These are phyloP conservation scores for Metschnikowia kofuensis DNA, from an alignment of 805 yeast species.

Conservation along the genomic window DNA sequence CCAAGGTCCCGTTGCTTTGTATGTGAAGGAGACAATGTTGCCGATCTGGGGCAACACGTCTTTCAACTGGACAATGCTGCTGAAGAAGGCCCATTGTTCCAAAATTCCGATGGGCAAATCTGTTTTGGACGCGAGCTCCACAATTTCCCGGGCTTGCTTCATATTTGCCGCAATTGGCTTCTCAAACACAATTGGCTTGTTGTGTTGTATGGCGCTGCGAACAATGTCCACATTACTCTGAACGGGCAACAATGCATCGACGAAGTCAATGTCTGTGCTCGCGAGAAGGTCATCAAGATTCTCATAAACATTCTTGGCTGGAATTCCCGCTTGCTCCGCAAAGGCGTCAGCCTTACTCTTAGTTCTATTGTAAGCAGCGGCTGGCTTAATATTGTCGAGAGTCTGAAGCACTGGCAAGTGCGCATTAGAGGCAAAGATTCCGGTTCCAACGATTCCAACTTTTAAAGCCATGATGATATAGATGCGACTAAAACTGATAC, in stretches of 20 bases:
- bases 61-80: conserved; percentile 53
- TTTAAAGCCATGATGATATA: conserved; percentile 32
- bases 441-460: conserved; percentile 75
- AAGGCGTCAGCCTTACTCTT: conserved; percentile 77
- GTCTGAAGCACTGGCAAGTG: conserved; percentile 74
- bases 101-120: conserved; percentile 70
- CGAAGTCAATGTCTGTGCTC: conserved; percentile 66
- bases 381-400: conserved; percentile 51
- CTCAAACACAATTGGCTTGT: conserved; percentile 80
- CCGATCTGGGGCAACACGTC: conserved; percentile 70
- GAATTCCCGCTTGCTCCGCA: conserved; percentile 60
- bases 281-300: conserved; percentile 60
- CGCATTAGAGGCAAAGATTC: conserved; percentile 81
- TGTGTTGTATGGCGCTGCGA: conserved; percentile 63
- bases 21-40: conserved; percentile 63
- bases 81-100: conserved; percentile 83
- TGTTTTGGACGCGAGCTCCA: conserved; percentile 57
- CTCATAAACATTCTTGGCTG: conserved; percentile 51
- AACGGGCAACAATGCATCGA: conserved; percentile 89
- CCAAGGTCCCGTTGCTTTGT: conserved; percentile 73
- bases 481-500: neutral
- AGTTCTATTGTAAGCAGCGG: conserved; percentile 81
- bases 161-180: conserved; percentile 91
- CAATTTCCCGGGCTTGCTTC: conserved; percentile 78
- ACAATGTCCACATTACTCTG: conserved; percentile 71